Evolutionary conservation across 2,329 filamentous ascomycete species (phyloP).

Genomic region (Tolypocladium tundrense): DNA sequence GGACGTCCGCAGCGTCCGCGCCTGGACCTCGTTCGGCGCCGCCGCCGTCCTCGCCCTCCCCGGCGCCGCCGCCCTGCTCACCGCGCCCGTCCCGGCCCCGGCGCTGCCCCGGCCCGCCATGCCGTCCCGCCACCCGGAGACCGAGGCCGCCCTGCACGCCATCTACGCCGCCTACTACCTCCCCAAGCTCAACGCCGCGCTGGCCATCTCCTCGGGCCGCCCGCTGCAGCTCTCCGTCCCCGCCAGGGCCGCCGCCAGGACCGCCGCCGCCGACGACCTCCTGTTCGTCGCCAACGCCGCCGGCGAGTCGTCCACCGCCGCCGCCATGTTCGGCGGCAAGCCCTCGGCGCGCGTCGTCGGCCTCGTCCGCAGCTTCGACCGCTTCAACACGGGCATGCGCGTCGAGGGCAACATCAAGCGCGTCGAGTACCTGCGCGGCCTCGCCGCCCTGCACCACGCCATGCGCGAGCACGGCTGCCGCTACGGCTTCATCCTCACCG

Average conservation of each 20-base stretch:
- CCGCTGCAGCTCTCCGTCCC: conserved; percentile 45
- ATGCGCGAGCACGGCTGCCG: conserved; percentile 92
- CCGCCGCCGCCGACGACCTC: conserved; percentile 33
- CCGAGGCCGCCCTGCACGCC: conserved; percentile 62
- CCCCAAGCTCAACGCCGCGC: conserved; percentile 76
- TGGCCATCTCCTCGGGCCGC: conserved; percentile 62
- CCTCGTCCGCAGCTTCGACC: conserved; percentile 83
- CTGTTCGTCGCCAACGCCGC: conserved; percentile 56
- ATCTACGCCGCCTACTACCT: conserved; percentile 73
- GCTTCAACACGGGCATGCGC: conserved; percentile 93
- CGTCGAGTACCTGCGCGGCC: conserved; percentile 78
- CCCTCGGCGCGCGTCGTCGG: conserved; percentile 56
- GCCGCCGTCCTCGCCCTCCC: conserved; percentile 62
- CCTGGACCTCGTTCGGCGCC: conserved; percentile 73
- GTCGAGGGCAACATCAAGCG: conserved; percentile 74
- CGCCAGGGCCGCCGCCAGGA: conserved; percentile 16
- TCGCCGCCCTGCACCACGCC: conserved; percentile 76
- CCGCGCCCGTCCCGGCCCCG: conserved; percentile 52
- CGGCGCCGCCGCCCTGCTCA: conserved; percentile 61
- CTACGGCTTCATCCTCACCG: conserved; percentile 93
- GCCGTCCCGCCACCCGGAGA: conserved; percentile 61
- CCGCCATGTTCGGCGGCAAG: conserved; percentile 39
- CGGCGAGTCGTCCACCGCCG: conserved; percentile 45
- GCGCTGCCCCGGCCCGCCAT: conserved; percentile 50
- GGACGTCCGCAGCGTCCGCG: conserved; percentile 80